phyloP scores from a whole-genome alignment of 768 basidiomycete genomes.

The Termitomyces sp. region DNA sequence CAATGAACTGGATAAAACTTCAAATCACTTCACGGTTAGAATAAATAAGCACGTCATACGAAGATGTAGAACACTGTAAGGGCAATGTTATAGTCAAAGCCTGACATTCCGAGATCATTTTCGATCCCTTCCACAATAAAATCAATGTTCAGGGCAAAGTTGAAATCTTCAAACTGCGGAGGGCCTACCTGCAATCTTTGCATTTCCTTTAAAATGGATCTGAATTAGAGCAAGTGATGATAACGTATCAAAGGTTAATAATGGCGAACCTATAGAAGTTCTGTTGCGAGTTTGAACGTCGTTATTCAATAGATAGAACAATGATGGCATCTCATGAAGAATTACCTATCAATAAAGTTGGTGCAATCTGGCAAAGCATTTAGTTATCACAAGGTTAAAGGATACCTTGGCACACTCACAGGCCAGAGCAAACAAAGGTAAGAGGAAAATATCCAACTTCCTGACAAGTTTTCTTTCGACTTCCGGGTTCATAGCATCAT shows the following conservation, averaged over 20 bases:
- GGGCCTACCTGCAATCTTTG: constrained; percentile 16
- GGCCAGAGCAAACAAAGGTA: constrained; percentile 23
- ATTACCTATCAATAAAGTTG: constrained; percentile 18
- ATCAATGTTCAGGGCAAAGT: neutral
- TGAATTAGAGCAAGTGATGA: neutral
- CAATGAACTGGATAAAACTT: constrained; percentile 10
- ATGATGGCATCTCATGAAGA: neutral
- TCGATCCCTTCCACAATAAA: constrained; percentile 16
- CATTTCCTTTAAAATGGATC: constrained; percentile 12
- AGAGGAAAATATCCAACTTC: constrained; percentile 28
- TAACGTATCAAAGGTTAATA: neutral
- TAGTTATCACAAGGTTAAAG: neutral
- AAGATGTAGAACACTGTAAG: constrained; percentile 29
- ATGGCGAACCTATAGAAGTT: constrained; percentile 16
- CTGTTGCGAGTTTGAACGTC: neutral
- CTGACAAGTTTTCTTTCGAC: constrained; percentile 30
- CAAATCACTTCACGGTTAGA: neutral
- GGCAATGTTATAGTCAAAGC: constrained; percentile 29
- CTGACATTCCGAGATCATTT: constrained; percentile 27
- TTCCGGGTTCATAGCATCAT: constrained; percentile 11
- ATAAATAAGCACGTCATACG: neutral
- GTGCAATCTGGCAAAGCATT: constrained; percentile 13
- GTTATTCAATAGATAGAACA: neutral
- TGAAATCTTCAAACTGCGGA: neutral
- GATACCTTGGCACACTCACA: constrained; percentile 9